phyloP scores from a whole-genome alignment of 2,329 filamentous ascomycete species.

The Fusarium sp. region DNA sequence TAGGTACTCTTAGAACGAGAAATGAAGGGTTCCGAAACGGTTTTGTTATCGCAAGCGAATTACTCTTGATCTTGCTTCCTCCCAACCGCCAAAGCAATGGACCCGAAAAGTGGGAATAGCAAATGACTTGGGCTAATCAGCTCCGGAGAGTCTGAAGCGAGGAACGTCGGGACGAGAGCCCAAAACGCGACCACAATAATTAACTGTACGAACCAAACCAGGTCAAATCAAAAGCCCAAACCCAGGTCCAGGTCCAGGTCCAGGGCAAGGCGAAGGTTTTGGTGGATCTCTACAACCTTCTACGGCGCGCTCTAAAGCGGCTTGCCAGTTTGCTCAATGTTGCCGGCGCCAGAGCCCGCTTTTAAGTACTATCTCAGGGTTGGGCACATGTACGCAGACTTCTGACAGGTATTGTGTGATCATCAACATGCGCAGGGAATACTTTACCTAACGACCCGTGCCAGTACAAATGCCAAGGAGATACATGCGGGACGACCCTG shows the following conservation, averaged over 20 bases:
- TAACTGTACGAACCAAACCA: background rate
- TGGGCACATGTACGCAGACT: conserved; percentile 10
- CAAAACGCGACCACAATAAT: conserved; percentile 2
- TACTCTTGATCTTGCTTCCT: conserved; percentile 31
- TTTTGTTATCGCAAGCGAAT: conserved; percentile 37
- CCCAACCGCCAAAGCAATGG: conserved; percentile 19
- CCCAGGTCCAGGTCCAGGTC: conserved; percentile 2
- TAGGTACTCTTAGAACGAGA: conserved; percentile 5
- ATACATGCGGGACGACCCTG: conserved; percentile 33
- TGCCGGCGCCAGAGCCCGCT: conserved; percentile 15
- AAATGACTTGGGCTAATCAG: conserved; percentile 26
- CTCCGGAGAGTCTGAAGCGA: conserved; percentile 14
- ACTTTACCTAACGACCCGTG: conserved; percentile 14
- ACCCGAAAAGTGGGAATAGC: conserved; percentile 28
- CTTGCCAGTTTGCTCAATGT: conserved; percentile 9
- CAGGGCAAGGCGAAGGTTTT: conserved; percentile 21
- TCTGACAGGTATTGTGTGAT: conserved; percentile 26
- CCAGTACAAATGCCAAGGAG: conserved; percentile 19
- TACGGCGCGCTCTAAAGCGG: conserved; percentile 16
- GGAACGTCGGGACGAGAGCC: conserved; percentile 25
- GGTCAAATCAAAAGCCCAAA: background rate
- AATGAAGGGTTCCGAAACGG: conserved; percentile 25
- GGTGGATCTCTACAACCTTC: conserved; percentile 27
- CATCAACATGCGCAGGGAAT: background rate
- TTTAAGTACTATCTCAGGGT: conserved; percentile 12